These are phyloP conservation scores for Chrysoporthe puriensis DNA, from an alignment of 2,329 filamentous ascomycete genomes.

Conservation along the genomic window DNA sequence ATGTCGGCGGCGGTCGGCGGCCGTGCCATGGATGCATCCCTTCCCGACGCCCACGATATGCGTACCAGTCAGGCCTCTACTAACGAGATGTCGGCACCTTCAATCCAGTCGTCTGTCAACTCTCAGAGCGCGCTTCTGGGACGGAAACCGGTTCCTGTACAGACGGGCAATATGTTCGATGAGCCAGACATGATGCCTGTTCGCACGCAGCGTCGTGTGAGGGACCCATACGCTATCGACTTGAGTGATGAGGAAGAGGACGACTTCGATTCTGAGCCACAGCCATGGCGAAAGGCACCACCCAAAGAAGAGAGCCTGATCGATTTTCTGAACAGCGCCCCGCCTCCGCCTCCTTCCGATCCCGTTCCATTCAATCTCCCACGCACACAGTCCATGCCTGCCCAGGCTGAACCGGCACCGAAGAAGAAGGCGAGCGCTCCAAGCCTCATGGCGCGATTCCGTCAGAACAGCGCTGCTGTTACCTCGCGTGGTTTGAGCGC, in stretches of 20 bases:
- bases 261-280: constrained; percentile 41
- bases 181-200: constrained; percentile 64
- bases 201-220: constrained; percentile 76
- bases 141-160: constrained; percentile 38
- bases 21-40: constrained; percentile 59
- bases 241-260: constrained; percentile 68
- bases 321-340: constrained; percentile 72
- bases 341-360: constrained; percentile 61
- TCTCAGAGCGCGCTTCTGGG: constrained; percentile 73
- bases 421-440: constrained; percentile 69
- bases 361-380: constrained; percentile 41
- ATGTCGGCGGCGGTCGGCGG: constrained; percentile 59
- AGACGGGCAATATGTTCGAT: constrained; percentile 40
- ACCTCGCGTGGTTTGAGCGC: constrained; percentile 36
- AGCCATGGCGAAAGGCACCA: constrained; percentile 48
- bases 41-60: constrained; percentile 59
- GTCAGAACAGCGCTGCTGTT: constrained; percentile 40
- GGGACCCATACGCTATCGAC: constrained; percentile 94
- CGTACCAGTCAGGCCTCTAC: constrained; percentile 61
- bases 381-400: constrained; percentile 42
- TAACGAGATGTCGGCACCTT: constrained; percentile 59
- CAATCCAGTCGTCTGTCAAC: constrained; percentile 68
- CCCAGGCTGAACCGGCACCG: constrained; percentile 16
- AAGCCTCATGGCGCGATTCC: constrained; percentile 64
- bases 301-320: constrained; percentile 69